Percentiles rank a stretch among this genome's conserved stretches.
phyloP scores from a whole-genome alignment of 768 basidiomycete genomes.

The Leccinum incarnatum region DNA sequence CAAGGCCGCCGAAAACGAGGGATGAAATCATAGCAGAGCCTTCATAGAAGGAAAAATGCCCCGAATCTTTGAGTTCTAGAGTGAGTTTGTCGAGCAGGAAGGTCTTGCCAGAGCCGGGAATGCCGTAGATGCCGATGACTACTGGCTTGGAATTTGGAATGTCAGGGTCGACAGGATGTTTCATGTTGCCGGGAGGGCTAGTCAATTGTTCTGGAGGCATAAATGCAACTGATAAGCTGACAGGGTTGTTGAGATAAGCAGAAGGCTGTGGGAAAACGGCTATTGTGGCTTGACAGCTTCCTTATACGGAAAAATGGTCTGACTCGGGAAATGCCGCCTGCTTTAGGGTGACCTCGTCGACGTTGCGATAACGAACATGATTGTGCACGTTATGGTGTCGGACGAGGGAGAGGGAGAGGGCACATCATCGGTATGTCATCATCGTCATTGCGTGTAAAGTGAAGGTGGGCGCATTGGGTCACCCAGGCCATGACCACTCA shows the following conservation, averaged over 20 bases:
- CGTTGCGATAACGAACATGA: too few relatives aligned
- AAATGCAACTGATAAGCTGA: conserved; percentile 1
- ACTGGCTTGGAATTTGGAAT: conserved; percentile 11
- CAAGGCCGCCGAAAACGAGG: conserved; percentile 11
- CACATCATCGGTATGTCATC: too few relatives aligned
- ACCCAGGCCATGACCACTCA: too few relatives aligned
- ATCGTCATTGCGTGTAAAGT: too few relatives aligned
- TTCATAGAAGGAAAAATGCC: conserved; percentile 14
- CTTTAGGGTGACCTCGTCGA: too few relatives aligned
- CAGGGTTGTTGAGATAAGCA: neutral
- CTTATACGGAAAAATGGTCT: too few relatives aligned
- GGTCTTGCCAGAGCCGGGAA: conserved; percentile 17
- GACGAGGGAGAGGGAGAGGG: too few relatives aligned
- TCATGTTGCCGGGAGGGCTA: conserved; percentile 8
- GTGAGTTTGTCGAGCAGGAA: conserved; percentile 11
- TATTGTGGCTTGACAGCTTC: too few relatives aligned
- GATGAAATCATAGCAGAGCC: conserved; percentile 15
- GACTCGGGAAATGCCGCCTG: too few relatives aligned
- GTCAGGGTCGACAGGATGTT: conserved; percentile 2
- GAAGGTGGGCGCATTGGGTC: too few relatives aligned
- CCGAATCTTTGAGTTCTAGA: conserved; percentile 11
- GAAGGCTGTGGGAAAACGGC: neutral
- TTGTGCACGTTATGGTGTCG: too few relatives aligned
- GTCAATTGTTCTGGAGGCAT: conserved; percentile 7
- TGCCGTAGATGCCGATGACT: conserved; percentile 11